Conservation (phyloP, 257 asterid species). For the Ehretia macrophylla region DNA sequence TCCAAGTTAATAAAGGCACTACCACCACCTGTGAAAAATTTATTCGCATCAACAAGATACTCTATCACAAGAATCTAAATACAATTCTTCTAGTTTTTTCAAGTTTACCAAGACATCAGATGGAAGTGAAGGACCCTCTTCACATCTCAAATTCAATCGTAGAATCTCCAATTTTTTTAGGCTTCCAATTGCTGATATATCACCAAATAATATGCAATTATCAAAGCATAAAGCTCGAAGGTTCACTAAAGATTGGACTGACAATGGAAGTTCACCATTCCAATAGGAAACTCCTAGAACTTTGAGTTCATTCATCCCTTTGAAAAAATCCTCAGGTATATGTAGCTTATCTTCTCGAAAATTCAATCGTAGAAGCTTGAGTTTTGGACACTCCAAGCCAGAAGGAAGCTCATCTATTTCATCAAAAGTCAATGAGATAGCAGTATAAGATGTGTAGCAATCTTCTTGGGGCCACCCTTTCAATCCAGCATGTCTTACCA, state of each 20-base stretch:
- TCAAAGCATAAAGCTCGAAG: constrained; percentile 2
- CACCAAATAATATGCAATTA: not conserved
- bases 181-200: not conserved
- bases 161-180: constrained; percentile 10
- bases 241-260: not conserved
- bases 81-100: constrained; percentile 14
- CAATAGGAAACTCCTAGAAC: not conserved
- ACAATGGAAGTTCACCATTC: constrained; percentile 4
- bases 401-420: constrained; percentile 1
- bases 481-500: constrained; percentile 2
- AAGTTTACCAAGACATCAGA: constrained; percentile 2
- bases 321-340: not conserved
- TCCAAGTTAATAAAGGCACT: not conserved
- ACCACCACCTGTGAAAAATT: not conserved
- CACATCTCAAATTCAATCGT: not conserved
- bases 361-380: not conserved
- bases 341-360: not conserved
- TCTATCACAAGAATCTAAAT: not conserved
- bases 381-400: constrained; percentile 3
- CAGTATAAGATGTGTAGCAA: not conserved
- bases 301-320: constrained; percentile 4
- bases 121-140: not conserved
- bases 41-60: not conserved
- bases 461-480: constrained; percentile 9
- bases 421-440: constrained; percentile 8